A percentile compares a stretch with the other conserved stretches of the same genome.
These are phyloP conservation scores for Mycosphaerella sp. DNA, from an alignment of 2,329 filamentous ascomycete genomes.

Conservation along the genomic window DNA sequence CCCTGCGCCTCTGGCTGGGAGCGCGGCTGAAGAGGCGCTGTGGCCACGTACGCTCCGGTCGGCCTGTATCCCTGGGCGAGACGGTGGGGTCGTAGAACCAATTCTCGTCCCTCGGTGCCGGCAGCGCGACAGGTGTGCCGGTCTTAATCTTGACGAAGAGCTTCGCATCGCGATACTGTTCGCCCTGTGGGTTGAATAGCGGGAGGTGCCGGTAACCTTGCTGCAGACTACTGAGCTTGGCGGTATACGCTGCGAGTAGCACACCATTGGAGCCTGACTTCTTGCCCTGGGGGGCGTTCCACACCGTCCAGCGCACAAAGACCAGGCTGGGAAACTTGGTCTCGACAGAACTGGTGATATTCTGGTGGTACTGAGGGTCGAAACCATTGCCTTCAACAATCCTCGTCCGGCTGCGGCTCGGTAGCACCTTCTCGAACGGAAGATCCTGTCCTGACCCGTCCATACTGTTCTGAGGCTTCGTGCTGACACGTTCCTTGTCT, in stretches of 20 bases:
- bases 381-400: slow-evolving; percentile 86
- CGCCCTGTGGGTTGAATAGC: slow-evolving; percentile 78
- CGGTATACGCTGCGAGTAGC: slow-evolving; percentile 80
- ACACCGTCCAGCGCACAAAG: slow-evolving; percentile 89
- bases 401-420: slow-evolving; percentile 70
- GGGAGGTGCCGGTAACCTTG: slow-evolving; percentile 91
- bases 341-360: slow-evolving; percentile 71
- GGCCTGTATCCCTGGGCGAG: slow-evolving; percentile 28
- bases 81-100: slow-evolving; percentile 22
- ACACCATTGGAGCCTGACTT: slow-evolving; percentile 54
- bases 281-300: slow-evolving; percentile 72
- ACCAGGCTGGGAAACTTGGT: slow-evolving; percentile 94
- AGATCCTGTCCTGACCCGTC: slow-evolving; percentile 59
- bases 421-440: slow-evolving; percentile 61
- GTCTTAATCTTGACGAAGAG: slow-evolving; percentile 83
- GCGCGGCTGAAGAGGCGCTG: slow-evolving; percentile 40
- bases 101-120: slow-evolving; percentile 24
- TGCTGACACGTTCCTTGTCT: slow-evolving; percentile 73
- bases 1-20: slow-evolving; percentile 37
- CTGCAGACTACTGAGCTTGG: slow-evolving; percentile 81
- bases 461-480: slow-evolving; percentile 59
- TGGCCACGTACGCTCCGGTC: slow-evolving; percentile 35
- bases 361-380: slow-evolving; percentile 79
- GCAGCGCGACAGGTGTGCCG: slow-evolving; percentile 34
- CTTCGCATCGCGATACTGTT: slow-evolving; percentile 90